Evolutionary conservation across 176 grass and related monocot genomes (phyloP), one percentile per base, ranked within the genome.

Genomic region (Metroxylon sagu): DNA sequence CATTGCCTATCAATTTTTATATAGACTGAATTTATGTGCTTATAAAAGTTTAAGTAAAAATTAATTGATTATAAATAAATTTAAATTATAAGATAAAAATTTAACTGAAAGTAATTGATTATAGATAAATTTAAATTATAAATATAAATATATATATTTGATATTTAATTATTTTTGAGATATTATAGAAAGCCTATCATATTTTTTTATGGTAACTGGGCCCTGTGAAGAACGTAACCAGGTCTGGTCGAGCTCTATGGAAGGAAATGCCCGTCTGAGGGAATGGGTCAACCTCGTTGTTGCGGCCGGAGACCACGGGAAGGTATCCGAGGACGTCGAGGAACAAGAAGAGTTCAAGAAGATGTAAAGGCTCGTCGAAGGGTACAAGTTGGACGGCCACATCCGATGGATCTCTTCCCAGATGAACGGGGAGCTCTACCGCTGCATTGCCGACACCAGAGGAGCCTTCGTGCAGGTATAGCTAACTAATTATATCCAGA

Each of bases 141-240:
- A n/a, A n/a, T n/a, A n/a, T n/a, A n/a, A n/a, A n/a, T n/a, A n/a
- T n/a, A n/a, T n/a, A n/a, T n/a, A n/a, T n/a, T n/a, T n/a, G n/a
- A n/a, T n/a, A n/a, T n/a, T n/a, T n/a, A n/a, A n/a, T n/a, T n/a
- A n/a, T n/a, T n/a, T n/a, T n/a, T n/a, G n/a, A n/a, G n/a, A n/a
- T n/a, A n/a, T n/a, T n/a, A n/a, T n/a, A n/a, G n/a, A n/a, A 90
- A 90, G 78, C 92, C 92, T 0, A 91, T 97, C 68, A 88, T 97
- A n/a, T 48, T 97, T 97, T 73, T 97, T 87, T 15, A 97, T 97
- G 92, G 92, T 87, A 21, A 53, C 77, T 97, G 57, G 92, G 91
- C 43, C 86, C 78, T 26, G 92, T 97, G 48, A 97, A 97, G 76
- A 97, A 97, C 75, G 75, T 97, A 68, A 97, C n/a, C 87, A 26